Base-by-base conservation (phyloP, 345 rosid species). In the Schrenkiella parvula region DNA sequence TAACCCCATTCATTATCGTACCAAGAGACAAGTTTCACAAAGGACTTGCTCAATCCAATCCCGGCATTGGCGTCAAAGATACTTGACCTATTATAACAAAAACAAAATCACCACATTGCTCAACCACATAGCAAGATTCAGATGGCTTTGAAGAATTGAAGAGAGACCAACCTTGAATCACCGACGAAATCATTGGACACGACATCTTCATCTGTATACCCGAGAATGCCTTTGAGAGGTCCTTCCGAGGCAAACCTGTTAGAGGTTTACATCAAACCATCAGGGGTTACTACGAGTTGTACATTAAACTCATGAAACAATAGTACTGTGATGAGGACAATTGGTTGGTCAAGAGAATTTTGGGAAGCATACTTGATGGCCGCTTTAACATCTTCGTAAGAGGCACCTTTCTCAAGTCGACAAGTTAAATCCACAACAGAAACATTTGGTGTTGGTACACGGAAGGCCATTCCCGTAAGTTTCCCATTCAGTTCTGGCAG, bases 381-480 rank as follows among this genome's bases (percentile, higher is more conserved):
- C 37, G 97, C 97, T 80, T 95, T 92, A 68, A 95, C 95, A 76
- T 90, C 95, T 72, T 87, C 96, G 61, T 90, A 95, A 18, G 97
- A 84, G 51, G 99, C 98, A 78, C 90, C 80, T 84, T 92, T 95
- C 78, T 80, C 84, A 82, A 95, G 93, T 75, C 98, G 92, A 80
- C 98, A 92, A 78, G 99, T 95, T 73, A 95, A 80, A 77, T 95
- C 98, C 78, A 92, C 99, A 62, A 95, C 99, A 43, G 98, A 95
- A 38, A 95, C 98, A 74, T 95, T 92, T 4, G 98, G 69, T 43
- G 98, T 95, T 42, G 99, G 98, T 53, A 95, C 98, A 69, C 99
- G 93, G 91, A 95, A 95, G 17, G 99, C 99, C 99, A 95, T 95
- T 77, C 99, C 99, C 17, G 99, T 95, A 66, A 95, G 99, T 73